phyloP scores from a whole-genome alignment of 1,284 basidiomycete genomes.

The Coniophora puteana region DNA sequence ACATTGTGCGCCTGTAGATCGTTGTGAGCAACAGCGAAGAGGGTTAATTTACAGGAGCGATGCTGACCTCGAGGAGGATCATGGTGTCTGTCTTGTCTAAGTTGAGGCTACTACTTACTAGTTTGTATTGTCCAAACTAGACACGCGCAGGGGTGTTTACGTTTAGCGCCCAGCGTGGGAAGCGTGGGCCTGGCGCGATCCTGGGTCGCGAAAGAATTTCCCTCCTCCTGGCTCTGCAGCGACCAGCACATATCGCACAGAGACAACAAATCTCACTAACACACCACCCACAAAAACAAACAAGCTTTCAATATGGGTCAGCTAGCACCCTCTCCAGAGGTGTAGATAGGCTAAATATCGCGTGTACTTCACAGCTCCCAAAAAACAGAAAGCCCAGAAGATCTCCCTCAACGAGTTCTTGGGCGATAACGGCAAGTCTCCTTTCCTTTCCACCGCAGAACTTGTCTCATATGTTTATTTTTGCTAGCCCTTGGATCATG shows the following conservation, averaged over 20 bases:
- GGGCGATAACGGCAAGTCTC: constrained; percentile 67
- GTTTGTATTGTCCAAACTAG: not conserved
- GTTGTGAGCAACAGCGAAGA: constrained; percentile 2
- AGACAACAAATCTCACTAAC: too few relatives aligned
- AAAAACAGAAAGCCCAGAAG: constrained; percentile 79
- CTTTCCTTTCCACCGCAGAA: constrained; percentile 18
- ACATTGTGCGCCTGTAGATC: constrained; percentile 75
- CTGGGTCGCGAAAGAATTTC: constrained; percentile 18
- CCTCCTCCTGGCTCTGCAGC: constrained; percentile 18
- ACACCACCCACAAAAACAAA: constrained; percentile 13
- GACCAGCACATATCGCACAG: constrained; percentile 8
- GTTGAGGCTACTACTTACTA: too few relatives aligned
- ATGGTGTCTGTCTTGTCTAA: constrained; percentile 35
- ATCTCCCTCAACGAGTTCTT: constrained; percentile 90
- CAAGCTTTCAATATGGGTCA: constrained; percentile 22
- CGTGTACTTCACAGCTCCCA: constrained; percentile 61
- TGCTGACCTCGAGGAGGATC: constrained; percentile 68
- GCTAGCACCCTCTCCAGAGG: constrained; percentile 4
- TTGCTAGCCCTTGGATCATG: constrained; percentile 87
- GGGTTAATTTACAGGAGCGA: constrained; percentile 1
- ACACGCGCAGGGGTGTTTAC: constrained; percentile 7
- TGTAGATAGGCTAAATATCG: too few relatives aligned
- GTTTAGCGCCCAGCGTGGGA: constrained; percentile 23
- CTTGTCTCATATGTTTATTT: constrained; percentile 16
- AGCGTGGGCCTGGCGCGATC: constrained; percentile 10